Percentiles rank a stretch among this genome's conserved stretches.
phyloP scores from a whole-genome alignment of 495 filamentous ascomycete genomes.

The Eremomyces bilateralis region DNA sequence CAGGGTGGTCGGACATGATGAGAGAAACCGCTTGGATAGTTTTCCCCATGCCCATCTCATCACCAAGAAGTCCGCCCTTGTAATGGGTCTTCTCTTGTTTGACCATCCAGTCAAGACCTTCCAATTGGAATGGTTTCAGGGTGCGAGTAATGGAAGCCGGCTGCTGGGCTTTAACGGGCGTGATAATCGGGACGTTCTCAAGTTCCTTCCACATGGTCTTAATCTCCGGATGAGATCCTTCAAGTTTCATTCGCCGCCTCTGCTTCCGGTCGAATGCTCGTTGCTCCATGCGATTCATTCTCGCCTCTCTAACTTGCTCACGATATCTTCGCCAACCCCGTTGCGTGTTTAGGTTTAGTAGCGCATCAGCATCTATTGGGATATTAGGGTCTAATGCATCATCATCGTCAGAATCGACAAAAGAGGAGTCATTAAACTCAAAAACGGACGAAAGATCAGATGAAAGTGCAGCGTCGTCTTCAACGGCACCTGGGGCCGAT shows the following conservation, averaged over 20 bases:
- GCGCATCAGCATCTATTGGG: not conserved
- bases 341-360: slow-evolving; percentile 5
- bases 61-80: slow-evolving; percentile 74
- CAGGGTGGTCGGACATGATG: slow-evolving; percentile 92
- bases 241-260: slow-evolving; percentile 42
- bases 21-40: slow-evolving; percentile 93
- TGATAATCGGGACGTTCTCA: slow-evolving; percentile 39
- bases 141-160: slow-evolving; percentile 56
- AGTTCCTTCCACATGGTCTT: slow-evolving; percentile 67
- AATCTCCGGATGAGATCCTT: slow-evolving; percentile 55
- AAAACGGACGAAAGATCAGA: too few species aligned
- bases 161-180: slow-evolving; percentile 44
- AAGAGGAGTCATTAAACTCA: not conserved
- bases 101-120: slow-evolving; percentile 86
- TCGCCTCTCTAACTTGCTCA: slow-evolving; percentile 5
- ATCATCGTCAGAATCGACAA: not conserved
- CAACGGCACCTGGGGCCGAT: too few species aligned
- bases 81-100: slow-evolving; percentile 68
- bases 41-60: slow-evolving; percentile 97
- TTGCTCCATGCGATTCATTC: slow-evolving; percentile 12
- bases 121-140: slow-evolving; percentile 78
- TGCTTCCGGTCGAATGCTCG: slow-evolving; percentile 15
- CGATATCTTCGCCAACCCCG: slow-evolving; percentile 4
- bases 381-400: not conserved
- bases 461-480: too few species aligned